phyloP scores from a whole-genome alignment of 176 grass and related monocot genomes.

The Zoysia pacifica region DNA sequence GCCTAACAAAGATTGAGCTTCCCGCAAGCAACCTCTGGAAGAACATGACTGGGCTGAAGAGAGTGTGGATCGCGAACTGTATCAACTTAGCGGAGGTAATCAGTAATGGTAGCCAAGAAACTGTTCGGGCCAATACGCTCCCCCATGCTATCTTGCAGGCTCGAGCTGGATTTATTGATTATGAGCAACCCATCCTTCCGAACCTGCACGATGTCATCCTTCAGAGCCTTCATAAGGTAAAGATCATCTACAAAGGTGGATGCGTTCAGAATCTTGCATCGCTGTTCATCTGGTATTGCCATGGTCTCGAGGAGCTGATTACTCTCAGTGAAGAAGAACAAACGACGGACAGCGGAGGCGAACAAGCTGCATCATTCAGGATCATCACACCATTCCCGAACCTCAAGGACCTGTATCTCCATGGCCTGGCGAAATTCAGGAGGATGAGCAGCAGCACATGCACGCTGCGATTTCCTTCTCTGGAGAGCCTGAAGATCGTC shows the following conservation, averaged over 20 bases:
- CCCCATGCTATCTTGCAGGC: slow-evolving; percentile 33
- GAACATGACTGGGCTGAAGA: slow-evolving; percentile 69
- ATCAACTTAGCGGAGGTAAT: slow-evolving; percentile 59
- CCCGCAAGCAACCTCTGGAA: slow-evolving; percentile 63
- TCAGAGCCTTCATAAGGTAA: slow-evolving; percentile 66
- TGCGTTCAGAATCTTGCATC: slow-evolving; percentile 56
- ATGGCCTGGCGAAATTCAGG: slow-evolving; percentile 52
- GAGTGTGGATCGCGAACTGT: slow-evolving; percentile 64
- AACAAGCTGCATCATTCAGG: slow-evolving; percentile 19
- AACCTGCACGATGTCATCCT: slow-evolving; percentile 70
- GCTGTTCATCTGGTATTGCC: slow-evolving; percentile 69
- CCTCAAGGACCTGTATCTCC: slow-evolving; percentile 67
- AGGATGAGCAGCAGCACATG: slow-evolving; percentile 54
- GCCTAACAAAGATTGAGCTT: slow-evolving; percentile 65
- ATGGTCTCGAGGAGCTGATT: slow-evolving; percentile 68
- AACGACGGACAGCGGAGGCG: background rate
- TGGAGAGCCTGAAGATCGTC: slow-evolving; percentile 61
- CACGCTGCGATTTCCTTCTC: slow-evolving; percentile 49
- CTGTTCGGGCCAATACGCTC: slow-evolving; percentile 4
- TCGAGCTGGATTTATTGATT: slow-evolving; percentile 9
- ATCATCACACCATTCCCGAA: slow-evolving; percentile 69
- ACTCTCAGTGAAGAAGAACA: slow-evolving; percentile 42
- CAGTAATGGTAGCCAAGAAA: slow-evolving; percentile 46
- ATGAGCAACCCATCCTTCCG: slow-evolving; percentile 51
- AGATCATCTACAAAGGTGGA: slow-evolving; percentile 68